Conservation (phyloP, 805 yeast species). For the Teunomyces kruisii region DNA sequence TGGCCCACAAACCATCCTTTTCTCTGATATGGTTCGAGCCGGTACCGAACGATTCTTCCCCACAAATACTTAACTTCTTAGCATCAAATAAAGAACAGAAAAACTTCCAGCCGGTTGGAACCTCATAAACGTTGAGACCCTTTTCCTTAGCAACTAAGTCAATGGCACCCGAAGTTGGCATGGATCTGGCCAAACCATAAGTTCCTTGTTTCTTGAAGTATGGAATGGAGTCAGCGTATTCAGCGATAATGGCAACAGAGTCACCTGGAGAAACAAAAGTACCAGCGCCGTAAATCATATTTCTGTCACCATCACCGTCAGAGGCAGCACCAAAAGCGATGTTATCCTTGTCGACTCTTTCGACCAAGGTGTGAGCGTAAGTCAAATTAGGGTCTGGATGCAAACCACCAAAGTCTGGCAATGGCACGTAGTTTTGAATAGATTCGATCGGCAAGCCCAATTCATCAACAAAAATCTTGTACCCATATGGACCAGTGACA, state of each 20-base stretch:
- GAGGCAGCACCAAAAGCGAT: conserved; percentile 97
- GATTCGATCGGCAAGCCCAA: conserved; percentile 70
- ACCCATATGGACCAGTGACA: conserved; percentile 95
- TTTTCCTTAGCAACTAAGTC: conserved; percentile 84
- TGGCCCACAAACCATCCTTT: conserved; percentile 97
- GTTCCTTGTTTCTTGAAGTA: conserved; percentile 85
- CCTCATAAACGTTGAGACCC: conserved; percentile 80
- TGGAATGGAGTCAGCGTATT: conserved; percentile 87
- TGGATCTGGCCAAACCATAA: conserved; percentile 90
- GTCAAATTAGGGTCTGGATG: conserved; percentile 98
- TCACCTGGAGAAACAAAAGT: conserved; percentile 98
- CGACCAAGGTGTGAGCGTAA: conserved; percentile 85
- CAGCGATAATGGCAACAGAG: conserved; percentile 95
- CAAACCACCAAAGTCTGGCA: conserved; percentile 93
- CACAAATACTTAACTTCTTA: conserved; percentile 90
- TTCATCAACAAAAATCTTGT: conserved; percentile 78
- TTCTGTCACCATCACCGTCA: conserved; percentile 99
- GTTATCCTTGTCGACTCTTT: conserved; percentile 73
- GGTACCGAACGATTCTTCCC: conserved; percentile 97
- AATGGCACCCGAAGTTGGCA: conserved; percentile 96
- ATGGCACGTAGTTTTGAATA: conserved; percentile 76
- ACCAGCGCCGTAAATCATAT: conserved; percentile 95
- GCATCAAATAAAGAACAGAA: conserved; percentile 95
- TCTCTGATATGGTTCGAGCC: conserved; percentile 97
- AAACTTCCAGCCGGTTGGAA: conserved; percentile 99